Conservation (phyloP, 2,329 filamentous ascomycete species). For the Phialophora expanda region DNA sequence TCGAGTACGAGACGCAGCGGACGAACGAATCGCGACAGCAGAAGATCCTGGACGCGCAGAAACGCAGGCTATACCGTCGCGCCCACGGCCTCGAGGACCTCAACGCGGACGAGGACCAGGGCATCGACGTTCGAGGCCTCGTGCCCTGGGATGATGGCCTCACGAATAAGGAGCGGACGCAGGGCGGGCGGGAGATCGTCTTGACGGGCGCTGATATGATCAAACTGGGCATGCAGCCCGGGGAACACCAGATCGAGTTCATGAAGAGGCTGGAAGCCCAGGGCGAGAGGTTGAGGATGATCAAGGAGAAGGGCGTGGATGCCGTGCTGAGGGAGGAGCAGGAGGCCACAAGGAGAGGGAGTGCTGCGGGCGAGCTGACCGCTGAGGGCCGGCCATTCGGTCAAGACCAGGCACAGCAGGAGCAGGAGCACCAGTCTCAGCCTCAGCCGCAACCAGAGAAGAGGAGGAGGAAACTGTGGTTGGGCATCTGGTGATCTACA, state of each 20-base stretch:
- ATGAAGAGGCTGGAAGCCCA: conserved; percentile 24
- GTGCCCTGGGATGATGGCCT: conserved; percentile 45
- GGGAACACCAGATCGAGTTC: conserved; percentile 27
- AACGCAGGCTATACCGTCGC: conserved; percentile 82
- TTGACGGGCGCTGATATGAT: conserved; percentile 41
- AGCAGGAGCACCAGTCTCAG: not conserved
- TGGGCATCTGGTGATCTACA: conserved; percentile 37
- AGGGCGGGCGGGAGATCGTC: conserved; percentile 39
- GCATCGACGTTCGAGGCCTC: conserved; percentile 38
- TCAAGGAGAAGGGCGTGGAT: conserved; percentile 15
- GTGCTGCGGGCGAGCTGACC: not conserved
- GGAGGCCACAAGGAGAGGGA: not conserved
- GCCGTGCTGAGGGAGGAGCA: conserved; percentile 10
- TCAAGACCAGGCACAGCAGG: not conserved
- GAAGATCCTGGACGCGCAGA: conserved; percentile 82
- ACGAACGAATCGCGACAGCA: conserved; percentile 73
- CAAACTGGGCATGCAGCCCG: conserved; percentile 39
- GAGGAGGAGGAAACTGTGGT: conserved; percentile 38
- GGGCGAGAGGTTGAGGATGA: conserved; percentile 5
- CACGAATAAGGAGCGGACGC: conserved; percentile 47
- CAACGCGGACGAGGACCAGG: conserved; percentile 47
- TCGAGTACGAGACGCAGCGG: conserved; percentile 70
- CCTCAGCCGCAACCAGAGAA: conserved; percentile 21
- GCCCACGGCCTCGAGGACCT: conserved; percentile 76
- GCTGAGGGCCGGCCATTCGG: not conserved